Percentiles rank a stretch among this genome's conserved stretches.
These are phyloP conservation scores for Globisporangium carolinianum DNA, from an alignment of 352 stramenopile genomes.

Conservation along the genomic window DNA sequence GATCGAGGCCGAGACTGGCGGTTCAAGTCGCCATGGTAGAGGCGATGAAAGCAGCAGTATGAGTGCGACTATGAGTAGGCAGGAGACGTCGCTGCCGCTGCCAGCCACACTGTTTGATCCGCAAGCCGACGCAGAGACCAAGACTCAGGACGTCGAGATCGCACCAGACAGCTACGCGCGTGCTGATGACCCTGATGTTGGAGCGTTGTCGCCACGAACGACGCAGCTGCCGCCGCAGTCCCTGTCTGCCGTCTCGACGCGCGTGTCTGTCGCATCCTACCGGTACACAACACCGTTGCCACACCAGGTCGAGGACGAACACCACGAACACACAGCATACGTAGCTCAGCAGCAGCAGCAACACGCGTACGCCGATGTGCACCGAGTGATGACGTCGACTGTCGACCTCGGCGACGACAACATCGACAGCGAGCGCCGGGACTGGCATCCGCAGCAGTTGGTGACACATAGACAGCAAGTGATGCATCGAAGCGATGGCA, in stretches of 20 bases:
- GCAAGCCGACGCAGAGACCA: conserved; percentile 1
- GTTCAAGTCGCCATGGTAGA: not conserved
- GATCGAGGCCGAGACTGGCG: conserved; percentile 12
- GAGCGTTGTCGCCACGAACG: not conserved
- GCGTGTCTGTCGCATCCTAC: conserved; percentile 8
- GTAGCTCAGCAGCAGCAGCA: conserved; percentile 1
- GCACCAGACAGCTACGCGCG: too few species aligned
- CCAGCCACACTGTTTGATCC: not conserved
- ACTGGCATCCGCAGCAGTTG: not conserved
- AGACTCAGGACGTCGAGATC: conserved; percentile 2
- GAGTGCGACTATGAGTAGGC: not conserved
- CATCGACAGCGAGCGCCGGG: not conserved
- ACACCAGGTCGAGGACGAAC: not conserved
- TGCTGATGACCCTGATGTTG: too few species aligned
- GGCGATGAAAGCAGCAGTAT: conserved; percentile 1
- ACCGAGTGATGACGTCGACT: conserved; percentile 8
- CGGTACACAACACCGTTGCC: not conserved
- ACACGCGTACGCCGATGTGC: not conserved
- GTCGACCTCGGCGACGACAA: conserved; percentile 5
- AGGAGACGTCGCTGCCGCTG: not conserved
- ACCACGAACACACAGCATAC: not conserved
- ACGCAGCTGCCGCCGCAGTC: not conserved
- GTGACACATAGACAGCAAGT: not conserved
- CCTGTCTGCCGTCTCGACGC: conserved; percentile 5
- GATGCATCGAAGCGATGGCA: not conserved